Base-by-base conservation (phyloP, 1,284 basidiomycete species). In the Malassezia psittaci region DNA sequence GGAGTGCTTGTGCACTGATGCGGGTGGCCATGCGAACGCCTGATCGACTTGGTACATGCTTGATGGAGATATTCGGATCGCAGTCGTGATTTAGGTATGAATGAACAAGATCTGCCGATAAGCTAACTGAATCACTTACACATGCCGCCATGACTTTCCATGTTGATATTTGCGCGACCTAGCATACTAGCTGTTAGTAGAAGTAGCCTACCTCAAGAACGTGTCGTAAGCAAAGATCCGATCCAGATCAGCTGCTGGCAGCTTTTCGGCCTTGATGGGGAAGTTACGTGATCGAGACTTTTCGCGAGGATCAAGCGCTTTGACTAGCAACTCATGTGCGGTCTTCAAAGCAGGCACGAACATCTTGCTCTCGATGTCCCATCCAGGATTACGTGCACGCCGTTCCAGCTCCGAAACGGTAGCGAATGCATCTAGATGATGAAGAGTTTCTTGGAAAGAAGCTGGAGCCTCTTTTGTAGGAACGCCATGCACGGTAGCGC, bases 71-170 rank as follows among this genome's bases (percentile, higher is more conserved):
- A 69, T 88, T 90, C 0, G 89, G 87, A 4, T 76, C 72, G 75
- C 88, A 93, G 13, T 80, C 81, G 73, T 91, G 89, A 76, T 91
- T 91, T 38, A 91, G 74, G 69, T 90, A 87, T 1, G 87, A 85
- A 74, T 93, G 88, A 9, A 93, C 80, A 7, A 81, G 80, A 75
- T 90, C 43, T 45, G 39, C 38, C 7, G 24, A 29, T 29, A 29
- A 29, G 24, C 24, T 29, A 29, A 29, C 7, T 29, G 24, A 29
- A 18, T 13, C 40, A 29, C 50, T 24, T 52, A 52, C 41, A 91
- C 10, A 91, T 77, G 1, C 88, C 89, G 5, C 89, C 89, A 59
- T 88, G 87, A 2, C 84, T 82, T 76, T 91, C 89, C 56, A 88
- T 79, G 71, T 90, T 91, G 51, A 91, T 80, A 63, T 82, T 87